These are phyloP conservation scores for Colletotrichum magnum DNA, from an alignment of 2,329 filamentous ascomycete species.

Conservation along the genomic window DNA sequence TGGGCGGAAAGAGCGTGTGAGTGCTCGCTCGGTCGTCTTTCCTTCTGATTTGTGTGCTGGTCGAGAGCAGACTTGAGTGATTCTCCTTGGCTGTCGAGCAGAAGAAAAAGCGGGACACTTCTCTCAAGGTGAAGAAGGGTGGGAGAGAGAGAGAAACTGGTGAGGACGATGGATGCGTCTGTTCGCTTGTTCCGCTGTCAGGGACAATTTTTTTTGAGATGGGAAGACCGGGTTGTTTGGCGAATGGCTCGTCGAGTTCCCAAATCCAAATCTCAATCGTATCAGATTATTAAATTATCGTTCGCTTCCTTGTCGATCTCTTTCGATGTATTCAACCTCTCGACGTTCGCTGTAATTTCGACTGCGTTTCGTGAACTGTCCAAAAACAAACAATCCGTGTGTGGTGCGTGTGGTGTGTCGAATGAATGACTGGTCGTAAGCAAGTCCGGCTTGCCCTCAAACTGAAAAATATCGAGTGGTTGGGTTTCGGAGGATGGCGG, in stretches of 20 bases:
- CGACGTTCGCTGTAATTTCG: slow-evolving; percentile 7
- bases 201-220: slow-evolving; percentile 34
- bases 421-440: slow-evolving; percentile 66
- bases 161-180: slow-evolving; percentile 24
- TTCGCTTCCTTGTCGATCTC: slow-evolving; percentile 37
- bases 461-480: slow-evolving; percentile 50
- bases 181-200: slow-evolving; percentile 36
- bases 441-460: slow-evolving; percentile 73
- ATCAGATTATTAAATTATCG: slow-evolving; percentile 40
- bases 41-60: slow-evolving; percentile 32
- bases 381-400: background rate
- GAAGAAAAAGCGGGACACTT: slow-evolving; percentile 22
- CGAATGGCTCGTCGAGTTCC: slow-evolving; percentile 33
- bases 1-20: slow-evolving; percentile 9
- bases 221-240: slow-evolving; percentile 37
- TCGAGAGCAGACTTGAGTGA: slow-evolving; percentile 8
- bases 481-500: slow-evolving; percentile 48
- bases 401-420: slow-evolving; percentile 25
- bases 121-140: slow-evolving; percentile 18
- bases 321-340: background rate
- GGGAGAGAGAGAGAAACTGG: slow-evolving; percentile 18
- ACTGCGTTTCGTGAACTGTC: slow-evolving; percentile 19
- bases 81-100: slow-evolving; percentile 29
- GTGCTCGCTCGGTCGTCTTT: slow-evolving; percentile 15
- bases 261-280: slow-evolving; percentile 35